Percentiles rank a stretch among this genome's conserved stretches.
phyloP scores from a whole-genome alignment of 805 yeast genomes.

The Pichia scutulata region DNA sequence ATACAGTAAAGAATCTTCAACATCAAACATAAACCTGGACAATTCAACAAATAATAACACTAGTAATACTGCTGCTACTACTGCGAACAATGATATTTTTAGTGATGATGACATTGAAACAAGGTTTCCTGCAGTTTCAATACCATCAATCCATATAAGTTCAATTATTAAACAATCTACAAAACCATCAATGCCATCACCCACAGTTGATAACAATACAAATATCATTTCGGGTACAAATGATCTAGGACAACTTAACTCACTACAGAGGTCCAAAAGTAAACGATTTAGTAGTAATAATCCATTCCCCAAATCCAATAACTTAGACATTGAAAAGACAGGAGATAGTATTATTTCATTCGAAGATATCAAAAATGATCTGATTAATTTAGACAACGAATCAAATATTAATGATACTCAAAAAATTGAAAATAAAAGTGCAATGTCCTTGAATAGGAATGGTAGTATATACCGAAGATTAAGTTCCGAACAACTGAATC shows the following conservation, averaged over 20 bases:
- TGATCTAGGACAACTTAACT: not conserved
- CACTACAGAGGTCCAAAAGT: not conserved
- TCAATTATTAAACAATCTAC: not conserved
- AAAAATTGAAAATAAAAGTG: not conserved
- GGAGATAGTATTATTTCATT: slow-evolving; percentile 7
- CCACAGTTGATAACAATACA: not conserved
- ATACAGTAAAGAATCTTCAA: not conserved
- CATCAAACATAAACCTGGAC: not conserved
- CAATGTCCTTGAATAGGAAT: not conserved
- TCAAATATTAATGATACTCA: not conserved
- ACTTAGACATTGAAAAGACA: not conserved
- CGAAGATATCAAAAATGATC: slow-evolving; percentile 8
- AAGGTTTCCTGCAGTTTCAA: slow-evolving; percentile 33
- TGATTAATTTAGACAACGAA: not conserved
- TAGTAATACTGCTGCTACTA: not conserved
- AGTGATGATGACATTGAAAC: slow-evolving; percentile 32
- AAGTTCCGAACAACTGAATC: slow-evolving; percentile 17
- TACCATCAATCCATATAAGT: not conserved
- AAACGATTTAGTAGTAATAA: slow-evolving; percentile 20
- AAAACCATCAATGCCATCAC: not conserved
- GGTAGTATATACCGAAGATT: slow-evolving; percentile 7
- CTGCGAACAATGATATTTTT: not conserved
- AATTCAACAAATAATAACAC: not conserved
- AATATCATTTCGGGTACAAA: not conserved
- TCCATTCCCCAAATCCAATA: slow-evolving; percentile 18